Evolutionary conservation across 345 rosid species (phyloP).

Genomic region (Stellera chamaejasme): DNA sequence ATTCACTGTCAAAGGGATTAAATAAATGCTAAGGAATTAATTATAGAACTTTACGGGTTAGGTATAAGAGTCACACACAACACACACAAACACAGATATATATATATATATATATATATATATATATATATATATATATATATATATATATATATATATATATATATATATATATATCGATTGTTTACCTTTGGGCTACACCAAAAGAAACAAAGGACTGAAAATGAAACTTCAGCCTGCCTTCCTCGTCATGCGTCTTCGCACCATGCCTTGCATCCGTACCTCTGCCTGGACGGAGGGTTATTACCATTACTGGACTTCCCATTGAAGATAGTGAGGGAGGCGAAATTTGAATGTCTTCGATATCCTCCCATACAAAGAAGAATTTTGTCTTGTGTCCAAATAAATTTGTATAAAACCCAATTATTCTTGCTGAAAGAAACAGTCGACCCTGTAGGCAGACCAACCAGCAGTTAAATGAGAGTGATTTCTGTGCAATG

Average conservation of each 20-base stretch:
- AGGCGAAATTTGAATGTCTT: constrained; percentile 67
- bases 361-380: constrained; percentile 97
- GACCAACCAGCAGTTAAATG: constrained; percentile 12
- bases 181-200: constrained; percentile 72
- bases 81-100: too few relatives aligned
- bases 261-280: constrained; percentile 92
- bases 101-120: too few relatives aligned
- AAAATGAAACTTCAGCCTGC: constrained; percentile 88
- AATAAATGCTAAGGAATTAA: neutral
- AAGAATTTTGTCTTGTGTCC: constrained; percentile 89
- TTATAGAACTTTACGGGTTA: neutral
- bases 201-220: constrained; percentile 93
- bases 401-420: constrained; percentile 85
- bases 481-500: neutral
- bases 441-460: constrained; percentile 77
- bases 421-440: constrained; percentile 87
- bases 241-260: constrained; percentile 77
- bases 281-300: constrained; percentile 73
- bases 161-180: too few relatives aligned
- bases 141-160: too few relatives aligned
- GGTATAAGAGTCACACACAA: neutral
- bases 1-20: neutral
- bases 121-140: too few relatives aligned
- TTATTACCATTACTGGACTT: constrained; percentile 73
- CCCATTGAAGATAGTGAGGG: constrained; percentile 94